Evolutionary conservation across 2,329 filamentous ascomycete species (phyloP).

Genomic region (Tothia fuscella): DNA sequence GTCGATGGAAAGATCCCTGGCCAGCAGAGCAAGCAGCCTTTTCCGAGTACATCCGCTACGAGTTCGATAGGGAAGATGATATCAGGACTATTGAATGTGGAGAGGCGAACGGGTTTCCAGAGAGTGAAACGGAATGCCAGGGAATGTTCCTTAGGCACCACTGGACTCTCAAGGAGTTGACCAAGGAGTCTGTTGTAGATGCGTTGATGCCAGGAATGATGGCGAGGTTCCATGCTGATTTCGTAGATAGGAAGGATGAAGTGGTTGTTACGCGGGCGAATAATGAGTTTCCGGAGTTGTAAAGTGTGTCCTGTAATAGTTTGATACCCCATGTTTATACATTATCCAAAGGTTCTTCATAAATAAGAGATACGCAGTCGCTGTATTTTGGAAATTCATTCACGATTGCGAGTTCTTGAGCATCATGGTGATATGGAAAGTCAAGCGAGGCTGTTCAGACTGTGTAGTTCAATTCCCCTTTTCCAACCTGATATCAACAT

Average conservation of each 20-base stretch:
- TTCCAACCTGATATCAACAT: no score
- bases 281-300: no score
- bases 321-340: no score
- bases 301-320: no score
- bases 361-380: no score
- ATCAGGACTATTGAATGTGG: slow-evolving; percentile 20
- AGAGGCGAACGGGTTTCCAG: slow-evolving; percentile 24
- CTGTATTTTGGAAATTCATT: no score
- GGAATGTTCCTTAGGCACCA: slow-evolving; percentile 14
- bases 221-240: slow-evolving; percentile 5
- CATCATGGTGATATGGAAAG: no score
- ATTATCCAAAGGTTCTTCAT: no score
- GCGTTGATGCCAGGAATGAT: slow-evolving; percentile 10
- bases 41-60: slow-evolving; percentile 23
- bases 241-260: background rate
- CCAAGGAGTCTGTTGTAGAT: slow-evolving; percentile 10
- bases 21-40: slow-evolving; percentile 24
- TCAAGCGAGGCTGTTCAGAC: no score
- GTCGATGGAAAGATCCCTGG: slow-evolving; percentile 18
- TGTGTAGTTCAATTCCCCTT: no score
- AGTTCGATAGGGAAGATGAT: slow-evolving; percentile 13
- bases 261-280: no score
- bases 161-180: slow-evolving; percentile 8
- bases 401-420: no score
- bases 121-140: slow-evolving; percentile 13